Percentiles rank a stretch among this genome's conserved stretches.
Conservation (phyloP, 306 rosid species). For the Leucaena leucocephala region DNA sequence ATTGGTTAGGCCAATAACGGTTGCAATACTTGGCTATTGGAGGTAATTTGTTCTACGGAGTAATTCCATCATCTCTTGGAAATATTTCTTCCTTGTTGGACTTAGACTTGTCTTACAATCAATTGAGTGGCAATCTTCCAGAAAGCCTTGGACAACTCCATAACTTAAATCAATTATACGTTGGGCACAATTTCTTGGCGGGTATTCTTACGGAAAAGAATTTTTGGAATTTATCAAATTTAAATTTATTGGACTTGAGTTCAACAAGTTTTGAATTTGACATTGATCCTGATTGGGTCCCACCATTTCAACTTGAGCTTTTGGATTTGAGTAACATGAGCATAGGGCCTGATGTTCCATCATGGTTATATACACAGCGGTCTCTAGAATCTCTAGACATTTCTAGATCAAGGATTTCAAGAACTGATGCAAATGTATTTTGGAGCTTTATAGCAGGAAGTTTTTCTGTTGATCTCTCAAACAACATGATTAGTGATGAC, state of each 20-base stretch:
- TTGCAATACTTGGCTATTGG: no score
- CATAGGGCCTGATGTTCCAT: neutral
- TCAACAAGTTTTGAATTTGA: neutral
- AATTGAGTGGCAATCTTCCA: neutral
- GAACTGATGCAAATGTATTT: no score
- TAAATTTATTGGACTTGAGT: neutral
- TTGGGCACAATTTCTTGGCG: neutral
- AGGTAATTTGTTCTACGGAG: no score
- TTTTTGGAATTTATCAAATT: neutral
- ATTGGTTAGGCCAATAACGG: no score
- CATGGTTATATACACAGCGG: neutral
- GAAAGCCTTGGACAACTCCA: no score
- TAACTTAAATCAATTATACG: no score
- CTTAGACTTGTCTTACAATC: no score
- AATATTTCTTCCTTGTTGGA: no score
- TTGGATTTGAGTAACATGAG: neutral
- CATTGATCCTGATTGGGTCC: neutral
- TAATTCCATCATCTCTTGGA: no score
- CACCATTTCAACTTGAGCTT: neutral
- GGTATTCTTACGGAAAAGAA: neutral
- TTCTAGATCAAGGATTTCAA: neutral
- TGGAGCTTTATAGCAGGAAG: no score
- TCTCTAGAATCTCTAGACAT: neutral
- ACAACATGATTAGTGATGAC: no score
- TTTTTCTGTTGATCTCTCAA: no score